These are phyloP conservation scores for Pestalotiopsis sp. DNA, from an alignment of 2,329 filamentous ascomycete genomes.

Conservation along the genomic window DNA sequence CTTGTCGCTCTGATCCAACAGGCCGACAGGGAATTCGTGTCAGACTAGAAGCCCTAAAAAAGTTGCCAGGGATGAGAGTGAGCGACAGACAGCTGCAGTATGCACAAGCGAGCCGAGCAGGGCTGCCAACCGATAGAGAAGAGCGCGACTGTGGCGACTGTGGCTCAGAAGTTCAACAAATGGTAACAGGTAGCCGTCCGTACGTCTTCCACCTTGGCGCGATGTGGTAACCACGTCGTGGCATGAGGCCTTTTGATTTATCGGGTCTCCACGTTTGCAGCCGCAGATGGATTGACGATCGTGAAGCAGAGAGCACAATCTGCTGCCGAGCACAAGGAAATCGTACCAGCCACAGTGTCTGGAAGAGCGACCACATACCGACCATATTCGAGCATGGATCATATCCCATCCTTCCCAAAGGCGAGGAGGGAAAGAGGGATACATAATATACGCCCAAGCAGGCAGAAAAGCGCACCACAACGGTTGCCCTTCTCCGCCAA, in stretches of 20 bases:
- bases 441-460: not conserved
- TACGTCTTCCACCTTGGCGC: not conserved
- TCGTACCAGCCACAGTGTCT: not conserved
- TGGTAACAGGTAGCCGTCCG: not conserved
- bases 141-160: conserved; percentile 7
- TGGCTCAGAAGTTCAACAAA: conserved; percentile 3
- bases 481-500: not conserved
- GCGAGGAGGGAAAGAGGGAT: not conserved
- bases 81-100: conserved; percentile 1
- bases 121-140: not conserved
- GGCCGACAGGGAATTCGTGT: conserved; percentile 5
- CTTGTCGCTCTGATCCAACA: not conserved
- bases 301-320: no score
- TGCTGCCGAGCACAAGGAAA: not conserved
- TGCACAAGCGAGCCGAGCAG: conserved; percentile 7
- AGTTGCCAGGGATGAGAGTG: not conserved
- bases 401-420: not conserved
- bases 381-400: not conserved
- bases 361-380: not conserved
- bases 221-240: conserved; percentile 6
- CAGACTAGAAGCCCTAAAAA: not conserved
- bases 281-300: not conserved
- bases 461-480: not conserved
- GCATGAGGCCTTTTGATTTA: not conserved
- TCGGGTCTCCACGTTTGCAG: not conserved